These are phyloP conservation scores for Taphrina pruni DNA, from an alignment of 1,139 yeast genomes.

Conservation along the genomic window DNA sequence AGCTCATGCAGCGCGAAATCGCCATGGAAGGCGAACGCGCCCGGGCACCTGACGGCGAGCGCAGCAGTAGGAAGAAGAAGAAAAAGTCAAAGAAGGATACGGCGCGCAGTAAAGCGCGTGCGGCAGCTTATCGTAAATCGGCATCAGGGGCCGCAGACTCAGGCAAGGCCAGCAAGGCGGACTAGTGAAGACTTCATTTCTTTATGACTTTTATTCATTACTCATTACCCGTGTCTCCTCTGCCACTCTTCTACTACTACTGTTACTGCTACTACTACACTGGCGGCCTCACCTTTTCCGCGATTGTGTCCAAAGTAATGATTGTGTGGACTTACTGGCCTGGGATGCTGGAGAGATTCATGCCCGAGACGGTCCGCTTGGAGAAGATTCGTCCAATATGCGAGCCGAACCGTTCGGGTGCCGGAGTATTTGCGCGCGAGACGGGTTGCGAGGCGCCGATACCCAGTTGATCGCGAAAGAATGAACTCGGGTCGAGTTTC, in stretches of 20 bases:
- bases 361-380: constrained; percentile 24
- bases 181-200: background rate
- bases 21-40: constrained; percentile 77
- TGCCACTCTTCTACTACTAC: too few species aligned
- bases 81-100: constrained; percentile 34
- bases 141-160: background rate
- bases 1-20: constrained; percentile 52
- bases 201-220: too few species aligned
- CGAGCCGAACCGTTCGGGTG: constrained; percentile 25
- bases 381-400: constrained; percentile 24
- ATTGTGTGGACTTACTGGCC: background rate
- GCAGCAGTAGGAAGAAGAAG: constrained; percentile 37
- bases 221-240: too few species aligned
- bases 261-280: too few species aligned
- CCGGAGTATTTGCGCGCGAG: constrained; percentile 22
- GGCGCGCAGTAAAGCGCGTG: constrained; percentile 35
- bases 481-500: constrained; percentile 25
- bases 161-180: constrained; percentile 8
- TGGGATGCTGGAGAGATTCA: background rate
- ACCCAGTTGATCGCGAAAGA: constrained; percentile 28
- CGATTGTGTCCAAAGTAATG: background rate
- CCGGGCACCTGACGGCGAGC: constrained; percentile 51
- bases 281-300: too few species aligned
- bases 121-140: constrained; percentile 32
- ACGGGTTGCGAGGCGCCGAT: constrained; percentile 22